These are phyloP conservation scores for Lathyrus tuberosus DNA, from an alignment of 306 rosid genomes.

Conservation along the genomic window DNA sequence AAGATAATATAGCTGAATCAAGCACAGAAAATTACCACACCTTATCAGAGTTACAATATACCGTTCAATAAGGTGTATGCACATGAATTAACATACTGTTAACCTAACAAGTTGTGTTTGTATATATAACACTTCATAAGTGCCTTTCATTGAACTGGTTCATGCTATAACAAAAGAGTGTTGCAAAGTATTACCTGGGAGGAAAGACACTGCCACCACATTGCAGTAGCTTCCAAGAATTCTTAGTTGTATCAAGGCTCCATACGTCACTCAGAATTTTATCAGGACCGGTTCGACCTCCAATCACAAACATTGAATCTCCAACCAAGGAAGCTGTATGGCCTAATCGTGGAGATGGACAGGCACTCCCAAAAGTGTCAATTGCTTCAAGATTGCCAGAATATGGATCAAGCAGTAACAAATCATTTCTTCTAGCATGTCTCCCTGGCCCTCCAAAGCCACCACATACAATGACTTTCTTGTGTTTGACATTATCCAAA, in stretches of 20 bases:
- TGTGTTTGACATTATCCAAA: conserved; percentile 36
- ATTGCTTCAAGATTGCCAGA: conserved; percentile 56
- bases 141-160: conserved; percentile 4
- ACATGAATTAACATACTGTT: conserved; percentile 7
- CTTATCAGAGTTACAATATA: conserved; percentile 7
- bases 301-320: conserved; percentile 69
- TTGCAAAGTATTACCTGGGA: conserved; percentile 64
- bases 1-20: conserved; percentile 28
- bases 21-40: conserved; percentile 12
- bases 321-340: conserved; percentile 78
- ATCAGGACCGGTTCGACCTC: conserved; percentile 87
- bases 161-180: conserved; percentile 14
- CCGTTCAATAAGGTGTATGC: conserved; percentile 25
- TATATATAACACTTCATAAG: background rate
- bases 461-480: conserved; percentile 66
- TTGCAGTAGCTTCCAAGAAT: conserved; percentile 59
- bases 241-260: conserved; percentile 56
- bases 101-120: background rate
- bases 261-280: conserved; percentile 77
- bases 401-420: conserved; percentile 60
- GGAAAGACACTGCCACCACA: conserved; percentile 63
- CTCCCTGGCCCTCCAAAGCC: conserved; percentile 96
- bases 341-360: conserved; percentile 73
- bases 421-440: conserved; percentile 75
- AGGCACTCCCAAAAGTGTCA: conserved; percentile 39